Evolutionary conservation across 2,329 filamentous ascomycete species (phyloP), one percentile per base, ranked within the genome.

Genomic region (Talaromyces amestolkiae): DNA sequence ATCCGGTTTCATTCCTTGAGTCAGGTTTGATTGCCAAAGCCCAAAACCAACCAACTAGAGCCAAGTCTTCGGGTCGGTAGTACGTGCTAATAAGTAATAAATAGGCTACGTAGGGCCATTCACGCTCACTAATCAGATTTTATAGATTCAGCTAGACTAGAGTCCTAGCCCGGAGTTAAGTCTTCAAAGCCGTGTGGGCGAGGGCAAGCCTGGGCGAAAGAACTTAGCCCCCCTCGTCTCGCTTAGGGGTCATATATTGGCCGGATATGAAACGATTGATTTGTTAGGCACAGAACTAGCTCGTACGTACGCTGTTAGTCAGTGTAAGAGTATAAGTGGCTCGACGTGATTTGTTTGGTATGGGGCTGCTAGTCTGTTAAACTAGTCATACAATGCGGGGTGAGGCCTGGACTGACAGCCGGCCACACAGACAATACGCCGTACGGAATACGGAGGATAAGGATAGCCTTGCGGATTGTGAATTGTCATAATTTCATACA

Each of bases 171-270:
- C 37, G 35, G 56, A 59, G 39, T 59, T 45, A 33, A 59, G 39
- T 33, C 22, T 39, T n/a, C 53, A 56, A 56, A 37, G 33, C 56
- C 37, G 56, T 13, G 13, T 24, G 3, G 31, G 11, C 11, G 19
- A n/a, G 43, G 43, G n/a, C 43, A 47, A 47, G 17, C 17, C 45
- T 24, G 13, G 35, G 19, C 24, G 15, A 17, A 27, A 39, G 35
- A 13, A 6, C 37, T 59, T 37, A 59, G 37, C 56, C 56, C 56
- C 53, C 56, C 17, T 33, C 19, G 33, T 24, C 27, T 59, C 56
- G 56, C 56, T 59, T 59, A 56, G 31, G 22, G 22, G 56, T 19
- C 56, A 59, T 45, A 58, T 58, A 59, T 31, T 59, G 39, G 56
- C n/a, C 37, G 56, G 27, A 45, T 31, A 45, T 24, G 22, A 59